Evolutionary conservation across 2,329 filamentous ascomycete genomes (phyloP), one percentile per base, ranked within the genome.

Genomic region (Ophiocordyceps robertsii): DNA sequence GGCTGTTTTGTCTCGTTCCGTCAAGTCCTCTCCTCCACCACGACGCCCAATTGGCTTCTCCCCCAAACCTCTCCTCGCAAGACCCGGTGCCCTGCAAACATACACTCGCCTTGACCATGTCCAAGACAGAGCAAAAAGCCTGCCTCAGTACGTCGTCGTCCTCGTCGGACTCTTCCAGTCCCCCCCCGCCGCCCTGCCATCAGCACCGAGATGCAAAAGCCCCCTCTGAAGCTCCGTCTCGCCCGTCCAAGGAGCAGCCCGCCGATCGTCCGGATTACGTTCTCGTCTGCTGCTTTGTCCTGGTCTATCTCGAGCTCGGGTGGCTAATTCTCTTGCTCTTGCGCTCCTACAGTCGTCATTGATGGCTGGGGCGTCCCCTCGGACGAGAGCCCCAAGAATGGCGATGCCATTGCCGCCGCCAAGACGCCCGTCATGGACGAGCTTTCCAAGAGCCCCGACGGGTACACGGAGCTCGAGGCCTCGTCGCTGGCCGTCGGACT

Each of bases 351-450:
- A 88, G 84, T 98, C 76, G 92, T 96, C 68, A 98, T 98, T 73
- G 92, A 98, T 70, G 92, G 92, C 59, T 98, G 92, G 92, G 92
- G 92, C 60, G 78, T 96, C 56, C 77, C 89, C 56, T 79, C 79
- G 49, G 81, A 82, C 52, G 69, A 80, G 45, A 93, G 88, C 44
- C 84, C 84, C 56, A 84, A 85, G 57, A 65, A 94, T 65, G 90
- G 92, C 65, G 90, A 98, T 70, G 92, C 92, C 59, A 96, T 98
- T 63, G 81, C 89, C 54, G 85, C 85, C 49, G 92, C 90, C 53
- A 75, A 95, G 51, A 96, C 92, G 44, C 92, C 92, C 38, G 78
- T 83, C 62, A 98, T 98, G 92, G 90, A 95, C 65, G 79, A 77
- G 47, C 89, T 98, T 62, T 84, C 82, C 58, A 80, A 83, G 64